Base-by-base conservation (phyloP, 2,329 filamentous ascomycete genomes). In the Balansia obtecta region DNA sequence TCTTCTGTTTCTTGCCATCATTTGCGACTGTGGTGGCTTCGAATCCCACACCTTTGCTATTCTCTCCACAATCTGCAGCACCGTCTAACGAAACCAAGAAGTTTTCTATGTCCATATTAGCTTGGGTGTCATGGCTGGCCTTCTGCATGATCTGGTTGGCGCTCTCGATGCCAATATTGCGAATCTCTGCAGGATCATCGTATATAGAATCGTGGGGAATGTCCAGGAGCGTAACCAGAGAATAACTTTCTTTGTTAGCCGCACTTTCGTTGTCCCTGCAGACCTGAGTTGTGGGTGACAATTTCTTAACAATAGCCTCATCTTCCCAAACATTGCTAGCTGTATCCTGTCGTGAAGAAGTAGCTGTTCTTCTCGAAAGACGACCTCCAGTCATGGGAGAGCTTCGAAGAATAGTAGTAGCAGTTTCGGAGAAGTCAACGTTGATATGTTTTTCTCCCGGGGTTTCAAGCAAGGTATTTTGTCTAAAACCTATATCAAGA, bases 381-480 rank as follows among this genome's bases (percentile, higher is more conserved):
- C 57, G 47, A 20, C 48, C 46, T 4, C 39, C 13, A 8, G 30
- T 34, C 40, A 57, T 48, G 4, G 64, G 63, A 4, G 65, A 67
- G 39, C 65, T 68, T 18, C 65, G 59, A 27, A 52, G 52, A 22
- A 54, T 40, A 2, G 65, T 65, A 2, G 65, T 65, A 11, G 64
- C 64, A n/a, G 65, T 67, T 46, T 67, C 65, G 0, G 65, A 67
- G 18, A 67, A 63, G 38, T 67, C 65, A 5, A 66, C 45, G 18
- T 48, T 52, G 32, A 34, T 12, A 20, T 40, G 16, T 18, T 15
- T 3, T 32, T 42, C 45, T 6, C 32, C 18, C 42, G 46, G 40
- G 16, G 27, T 12, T 27, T 38, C 41, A n/a, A 50, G 44, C 15
- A 49, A 8, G 34, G 40, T 11, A 38, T 18, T 5, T 43, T 43